phyloP scores from a whole-genome alignment of 164 flowering plant genomes.

The Berberis vulgaris region DNA sequence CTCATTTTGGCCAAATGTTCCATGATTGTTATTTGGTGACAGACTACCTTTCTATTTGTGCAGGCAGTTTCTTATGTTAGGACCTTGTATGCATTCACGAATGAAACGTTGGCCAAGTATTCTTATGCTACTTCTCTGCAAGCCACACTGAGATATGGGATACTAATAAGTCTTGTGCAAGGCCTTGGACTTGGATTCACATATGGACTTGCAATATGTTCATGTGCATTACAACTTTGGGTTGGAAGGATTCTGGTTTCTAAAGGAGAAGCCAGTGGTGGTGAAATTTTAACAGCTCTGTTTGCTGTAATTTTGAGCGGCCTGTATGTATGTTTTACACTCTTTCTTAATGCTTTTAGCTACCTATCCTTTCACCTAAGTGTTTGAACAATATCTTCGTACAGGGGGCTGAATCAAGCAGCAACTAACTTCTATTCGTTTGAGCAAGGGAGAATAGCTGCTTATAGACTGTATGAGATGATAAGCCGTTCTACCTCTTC shows the following conservation, averaged over 20 bases:
- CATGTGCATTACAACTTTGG: constrained; percentile 97
- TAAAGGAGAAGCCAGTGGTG: constrained; percentile 68
- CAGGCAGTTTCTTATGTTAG: constrained; percentile 92
- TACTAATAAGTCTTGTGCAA: constrained; percentile 96
- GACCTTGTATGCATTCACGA: constrained; percentile 90
- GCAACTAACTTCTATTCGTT: constrained; percentile 98
- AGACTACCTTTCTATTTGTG: constrained; percentile 1
- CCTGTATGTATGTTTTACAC: constrained; percentile 56
- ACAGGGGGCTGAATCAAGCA: constrained; percentile 93
- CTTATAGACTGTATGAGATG: constrained; percentile 96
- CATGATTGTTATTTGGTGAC: background rate
- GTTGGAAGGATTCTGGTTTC: constrained; percentile 80
- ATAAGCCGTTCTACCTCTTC: constrained; percentile 84
- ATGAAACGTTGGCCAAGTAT: constrained; percentile 94
- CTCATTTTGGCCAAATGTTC: too few relatives aligned
- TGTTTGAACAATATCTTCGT: background rate
- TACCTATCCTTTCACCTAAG: background rate
- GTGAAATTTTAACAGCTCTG: constrained; percentile 78
- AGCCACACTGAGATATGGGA: constrained; percentile 95
- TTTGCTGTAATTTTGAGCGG: constrained; percentile 95
- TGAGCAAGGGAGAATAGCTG: constrained; percentile 99
- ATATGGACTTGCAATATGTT: constrained; percentile 99
- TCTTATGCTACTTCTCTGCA: constrained; percentile 97
- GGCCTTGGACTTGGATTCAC: constrained; percentile 99
- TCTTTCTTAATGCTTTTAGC: background rate